phyloP scores from a whole-genome alignment of 306 rosid species.

The Gastrolobium villosum region DNA sequence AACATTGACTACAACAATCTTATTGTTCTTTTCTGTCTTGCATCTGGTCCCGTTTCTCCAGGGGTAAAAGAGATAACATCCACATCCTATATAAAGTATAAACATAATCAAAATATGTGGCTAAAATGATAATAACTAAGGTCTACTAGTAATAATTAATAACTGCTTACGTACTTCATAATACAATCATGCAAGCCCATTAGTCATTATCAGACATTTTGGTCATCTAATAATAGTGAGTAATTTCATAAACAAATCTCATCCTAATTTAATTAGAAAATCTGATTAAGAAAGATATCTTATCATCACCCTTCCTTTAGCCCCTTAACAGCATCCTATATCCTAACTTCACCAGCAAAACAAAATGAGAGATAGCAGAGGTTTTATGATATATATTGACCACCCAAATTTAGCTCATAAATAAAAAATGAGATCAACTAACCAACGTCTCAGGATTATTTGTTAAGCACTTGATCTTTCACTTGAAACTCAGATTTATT shows the following conservation, averaged over 20 bases:
- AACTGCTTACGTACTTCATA: constrained; percentile 12
- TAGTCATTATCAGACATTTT: background rate
- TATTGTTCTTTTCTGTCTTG: constrained; percentile 62
- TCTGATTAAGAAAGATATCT: background rate
- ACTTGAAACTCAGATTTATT: constrained; percentile 10
- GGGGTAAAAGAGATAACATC: constrained; percentile 69
- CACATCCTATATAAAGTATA: constrained; percentile 69
- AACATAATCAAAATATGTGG: constrained; percentile 35
- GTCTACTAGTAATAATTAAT: constrained; percentile 8
- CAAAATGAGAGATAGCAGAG: constrained; percentile 1
- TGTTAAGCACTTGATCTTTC: constrained; percentile 21
- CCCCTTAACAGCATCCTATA: constrained; percentile 19
- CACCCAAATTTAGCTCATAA: constrained; percentile 22
- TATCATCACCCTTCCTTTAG: constrained; percentile 4
- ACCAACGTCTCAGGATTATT: constrained; percentile 1
- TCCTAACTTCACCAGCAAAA: constrained; percentile 15
- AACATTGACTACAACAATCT: constrained; percentile 43
- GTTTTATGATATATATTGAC: background rate
- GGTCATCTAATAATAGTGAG: background rate
- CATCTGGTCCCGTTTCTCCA: constrained; percentile 50
- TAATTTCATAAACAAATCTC: background rate
- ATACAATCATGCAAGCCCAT: constrained; percentile 33
- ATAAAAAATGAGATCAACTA: constrained; percentile 27
- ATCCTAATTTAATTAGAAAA: background rate
- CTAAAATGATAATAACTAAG: constrained; percentile 14